Evolutionary conservation across 1,284 basidiomycete genomes (phyloP).

Genomic region (Kalmanozyma brasiliensis): DNA sequence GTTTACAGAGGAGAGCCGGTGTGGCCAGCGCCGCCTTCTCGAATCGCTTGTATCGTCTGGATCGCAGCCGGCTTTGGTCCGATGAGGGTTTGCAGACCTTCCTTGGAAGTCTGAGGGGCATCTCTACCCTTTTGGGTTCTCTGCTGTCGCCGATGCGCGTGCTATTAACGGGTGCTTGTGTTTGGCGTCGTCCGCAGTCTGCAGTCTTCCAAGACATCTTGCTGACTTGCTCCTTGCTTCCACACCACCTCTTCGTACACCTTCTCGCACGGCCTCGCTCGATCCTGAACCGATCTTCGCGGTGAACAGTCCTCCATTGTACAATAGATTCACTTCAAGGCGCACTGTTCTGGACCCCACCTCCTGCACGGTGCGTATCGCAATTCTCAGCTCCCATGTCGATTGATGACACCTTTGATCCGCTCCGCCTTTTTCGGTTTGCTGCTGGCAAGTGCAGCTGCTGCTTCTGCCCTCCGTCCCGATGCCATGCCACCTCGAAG

Average conservation of each 20-base stretch:
- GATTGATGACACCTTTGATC: slow-evolving; percentile 31
- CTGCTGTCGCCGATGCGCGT: slow-evolving; percentile 1
- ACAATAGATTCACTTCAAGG: slow-evolving; percentile 48
- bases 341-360: slow-evolving; percentile 53
- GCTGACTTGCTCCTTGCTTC: slow-evolving; percentile 16
- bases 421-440: slow-evolving; percentile 11
- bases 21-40: slow-evolving; percentile 59
- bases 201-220: not conserved
- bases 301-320: slow-evolving; percentile 38
- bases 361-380: slow-evolving; percentile 54
- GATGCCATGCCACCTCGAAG: not conserved
- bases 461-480: not conserved
- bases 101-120: slow-evolving; percentile 68
- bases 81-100: slow-evolving; percentile 68
- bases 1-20: slow-evolving; percentile 58
- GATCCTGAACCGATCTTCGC: slow-evolving; percentile 15
- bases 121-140: slow-evolving; percentile 1
- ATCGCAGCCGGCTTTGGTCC: slow-evolving; percentile 67
- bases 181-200: slow-evolving; percentile 3
- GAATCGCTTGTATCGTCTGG: slow-evolving; percentile 65
- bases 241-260: not conserved
- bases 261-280: slow-evolving; percentile 10
- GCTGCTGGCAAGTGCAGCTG: slow-evolving; percentile 6
- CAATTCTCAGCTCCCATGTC: slow-evolving; percentile 26
- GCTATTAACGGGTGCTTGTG: slow-evolving; percentile 12